Base-by-base conservation (phyloP, 2,329 filamentous ascomycete genomes). In the Aurifilum marmelostoma region DNA sequence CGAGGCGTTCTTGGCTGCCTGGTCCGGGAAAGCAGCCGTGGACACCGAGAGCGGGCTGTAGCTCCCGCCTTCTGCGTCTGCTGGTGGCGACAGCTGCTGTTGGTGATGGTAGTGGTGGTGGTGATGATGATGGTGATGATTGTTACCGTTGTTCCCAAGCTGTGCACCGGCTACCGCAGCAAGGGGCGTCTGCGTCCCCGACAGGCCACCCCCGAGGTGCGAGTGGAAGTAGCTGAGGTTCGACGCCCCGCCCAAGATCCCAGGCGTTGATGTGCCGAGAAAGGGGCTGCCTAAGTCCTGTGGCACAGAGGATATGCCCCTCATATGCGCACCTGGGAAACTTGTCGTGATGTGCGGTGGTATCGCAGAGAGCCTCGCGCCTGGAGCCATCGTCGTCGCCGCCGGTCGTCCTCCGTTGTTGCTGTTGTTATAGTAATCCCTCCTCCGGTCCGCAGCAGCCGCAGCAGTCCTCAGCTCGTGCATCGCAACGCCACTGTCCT, bases 181-280 rank as follows among this genome's bases (percentile, higher is more conserved):
- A 39, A 95, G 84, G 58, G 92, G 92, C 34, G 92, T 95, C 71
- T 92, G 90, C 16, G 91, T 89, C 34, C 92, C 92, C 62, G 91
- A 92, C 72, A 92, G 85, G 3, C 89, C 89, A 34, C 87, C 85
- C 11, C 89, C 88, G 5, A 95, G 83, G 73, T 94, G 92, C 24
- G 91, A 88, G 77, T 94, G 92, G 76, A 96, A 95, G 79, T 95
- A 96, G 77, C 91, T 90, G 74, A 95, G 84, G 74, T 92, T 94
- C 14, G 90, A 90, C 14, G 91, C 91, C 39, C 91, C 91, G 68
- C 92, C 91, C 6, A 91, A 85, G 60, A 91, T 86, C 1, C 88
- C 88, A 2, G 87, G 87, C 27, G 87, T 88, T n/a, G 84, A 82
- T 75, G 84, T 84, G 73, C 83, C 90, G 74, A 87, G 82, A 79